Evolutionary conservation across 768 basidiomycete species (phyloP).

Genomic region (Podaxis pistillaris): DNA sequence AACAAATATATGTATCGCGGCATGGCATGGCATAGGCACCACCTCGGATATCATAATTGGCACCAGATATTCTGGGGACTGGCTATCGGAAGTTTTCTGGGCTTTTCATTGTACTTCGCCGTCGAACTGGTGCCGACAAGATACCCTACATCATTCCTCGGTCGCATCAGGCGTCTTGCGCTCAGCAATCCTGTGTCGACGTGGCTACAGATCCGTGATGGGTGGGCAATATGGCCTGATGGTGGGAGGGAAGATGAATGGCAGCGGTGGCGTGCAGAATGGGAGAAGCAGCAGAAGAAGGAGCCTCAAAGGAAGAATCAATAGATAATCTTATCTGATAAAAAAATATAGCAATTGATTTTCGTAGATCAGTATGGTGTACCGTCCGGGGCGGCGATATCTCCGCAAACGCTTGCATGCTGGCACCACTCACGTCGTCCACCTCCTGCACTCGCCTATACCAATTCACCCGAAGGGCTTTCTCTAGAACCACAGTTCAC

Average conservation of each 20-base stretch:
- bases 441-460: background rate
- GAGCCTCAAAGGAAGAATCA: background rate
- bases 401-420: background rate
- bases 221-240: conserved; percentile 80
- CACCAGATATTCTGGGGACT: conserved; percentile 76
- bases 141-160: conserved; percentile 53
- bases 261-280: conserved; percentile 59
- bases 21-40: conserved; percentile 40
- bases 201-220: conserved; percentile 76
- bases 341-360: background rate
- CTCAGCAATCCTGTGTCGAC: conserved; percentile 54
- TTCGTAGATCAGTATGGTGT: background rate
- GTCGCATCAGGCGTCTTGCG: conserved; percentile 44
- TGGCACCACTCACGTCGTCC: background rate
- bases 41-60: conserved; percentile 73
- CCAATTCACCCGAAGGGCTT: background rate
- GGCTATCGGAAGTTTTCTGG: conserved; percentile 57
- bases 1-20: background rate
- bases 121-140: conserved; percentile 57
- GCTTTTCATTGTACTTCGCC: conserved; percentile 50
- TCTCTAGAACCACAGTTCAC: conserved; percentile 10
- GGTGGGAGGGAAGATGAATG: conserved; percentile 77
- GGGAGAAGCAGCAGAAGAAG: conserved; percentile 40
- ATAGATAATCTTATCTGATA: background rate
- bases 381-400: background rate